Conservation (phyloP, 208 protist genomes). For the Wallacemonas sp. region DNA sequence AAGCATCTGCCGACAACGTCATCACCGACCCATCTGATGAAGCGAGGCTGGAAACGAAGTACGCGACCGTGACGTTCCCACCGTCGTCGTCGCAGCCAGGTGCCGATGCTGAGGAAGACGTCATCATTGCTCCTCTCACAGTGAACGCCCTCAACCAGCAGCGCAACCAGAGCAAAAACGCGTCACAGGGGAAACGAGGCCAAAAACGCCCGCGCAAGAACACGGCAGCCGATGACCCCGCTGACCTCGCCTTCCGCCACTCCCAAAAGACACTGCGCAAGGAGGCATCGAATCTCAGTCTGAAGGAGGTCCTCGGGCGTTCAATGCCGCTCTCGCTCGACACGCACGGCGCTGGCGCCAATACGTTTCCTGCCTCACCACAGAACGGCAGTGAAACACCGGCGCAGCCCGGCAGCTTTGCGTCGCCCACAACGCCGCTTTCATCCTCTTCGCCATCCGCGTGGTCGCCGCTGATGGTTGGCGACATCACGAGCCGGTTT, state of each 20-base stretch:
- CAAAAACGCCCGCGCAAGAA: slow-evolving; percentile 13
- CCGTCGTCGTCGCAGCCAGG: too few relatives aligned
- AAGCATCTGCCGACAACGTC: too few relatives aligned
- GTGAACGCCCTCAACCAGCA: not conserved
- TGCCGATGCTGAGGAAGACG: not conserved
- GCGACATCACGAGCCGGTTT: slow-evolving; percentile 74
- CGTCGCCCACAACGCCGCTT: slow-evolving; percentile 20
- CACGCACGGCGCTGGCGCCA: too few relatives aligned
- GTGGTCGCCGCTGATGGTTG: slow-evolving; percentile 60
- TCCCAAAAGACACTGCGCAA: slow-evolving; percentile 69
- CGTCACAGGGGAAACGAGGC: not conserved
- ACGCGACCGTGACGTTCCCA: not conserved
- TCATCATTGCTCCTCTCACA: slow-evolving; percentile 4
- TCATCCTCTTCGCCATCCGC: slow-evolving; percentile 34
- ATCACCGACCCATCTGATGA: not conserved
- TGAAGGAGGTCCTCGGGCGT: slow-evolving; percentile 61
- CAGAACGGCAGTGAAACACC: not conserved
- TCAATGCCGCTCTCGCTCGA: slow-evolving; percentile 5
- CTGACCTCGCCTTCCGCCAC: slow-evolving; percentile 45
- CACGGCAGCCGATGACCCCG: slow-evolving; percentile 26
- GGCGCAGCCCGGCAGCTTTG: slow-evolving; percentile 3
- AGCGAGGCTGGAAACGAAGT: not conserved
- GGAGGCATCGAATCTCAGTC: slow-evolving; percentile 55
- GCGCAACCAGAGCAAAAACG: not conserved
- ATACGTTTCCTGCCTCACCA: too few relatives aligned